Conservation (phyloP, 345 rosid genomes). For the Lagerstroemia speciosa region DNA sequence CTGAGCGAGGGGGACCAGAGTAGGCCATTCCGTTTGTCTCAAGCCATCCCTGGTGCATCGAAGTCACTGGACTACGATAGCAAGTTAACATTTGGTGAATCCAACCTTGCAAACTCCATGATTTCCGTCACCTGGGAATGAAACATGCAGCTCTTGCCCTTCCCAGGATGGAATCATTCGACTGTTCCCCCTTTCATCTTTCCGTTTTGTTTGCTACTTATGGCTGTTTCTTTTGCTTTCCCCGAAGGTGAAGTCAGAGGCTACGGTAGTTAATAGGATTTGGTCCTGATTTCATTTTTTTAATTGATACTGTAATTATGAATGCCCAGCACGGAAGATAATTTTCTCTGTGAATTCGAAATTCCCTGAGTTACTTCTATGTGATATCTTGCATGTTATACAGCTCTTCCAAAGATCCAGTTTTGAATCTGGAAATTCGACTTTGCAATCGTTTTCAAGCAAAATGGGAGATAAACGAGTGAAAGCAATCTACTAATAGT, state of each 20-base stretch:
- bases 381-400: background rate
- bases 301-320: background rate
- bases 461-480: too few species aligned
- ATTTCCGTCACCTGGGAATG: conserved; percentile 66
- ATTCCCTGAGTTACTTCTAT: background rate
- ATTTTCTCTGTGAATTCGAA: background rate
- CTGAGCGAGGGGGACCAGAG: conserved; percentile 41
- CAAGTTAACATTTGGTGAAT: conserved; percentile 65
- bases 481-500: too few species aligned
- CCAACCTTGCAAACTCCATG: conserved; percentile 88
- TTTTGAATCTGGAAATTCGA: background rate
- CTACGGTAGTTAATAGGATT: background rate
- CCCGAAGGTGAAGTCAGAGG: background rate
- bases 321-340: background rate
- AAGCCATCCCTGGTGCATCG: conserved; percentile 79
- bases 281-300: background rate
- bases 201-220: background rate
- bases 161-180: background rate
- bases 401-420: background rate
- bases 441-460: too few species aligned
- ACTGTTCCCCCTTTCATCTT: background rate
- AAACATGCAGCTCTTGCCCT: conserved; percentile 3
- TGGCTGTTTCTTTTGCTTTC: background rate
- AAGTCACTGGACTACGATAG: conserved; percentile 60
- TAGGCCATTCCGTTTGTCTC: conserved; percentile 66